Percentiles rank a stretch among this genome's conserved stretches.
Conservation (phyloP, 2,329 filamentous ascomycete genomes). For the Fusarium globosum region DNA sequence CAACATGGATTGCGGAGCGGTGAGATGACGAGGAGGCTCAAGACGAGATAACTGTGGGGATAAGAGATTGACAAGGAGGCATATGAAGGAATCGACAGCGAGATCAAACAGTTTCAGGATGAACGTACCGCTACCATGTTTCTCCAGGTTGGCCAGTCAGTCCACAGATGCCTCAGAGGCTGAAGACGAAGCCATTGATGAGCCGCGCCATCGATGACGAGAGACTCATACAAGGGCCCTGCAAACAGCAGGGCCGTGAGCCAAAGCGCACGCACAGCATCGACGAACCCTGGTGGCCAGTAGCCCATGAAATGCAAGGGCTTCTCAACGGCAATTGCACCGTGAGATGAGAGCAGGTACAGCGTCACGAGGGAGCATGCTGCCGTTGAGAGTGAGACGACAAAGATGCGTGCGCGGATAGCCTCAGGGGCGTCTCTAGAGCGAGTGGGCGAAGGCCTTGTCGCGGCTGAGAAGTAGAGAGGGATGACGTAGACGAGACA, state of each 20-base stretch:
- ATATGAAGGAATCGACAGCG: slow-evolving; percentile 28
- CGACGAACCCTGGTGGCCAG: slow-evolving; percentile 78
- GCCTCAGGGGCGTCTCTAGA: slow-evolving; percentile 90
- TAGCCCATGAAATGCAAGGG: slow-evolving; percentile 78
- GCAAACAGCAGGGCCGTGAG: slow-evolving; percentile 84
- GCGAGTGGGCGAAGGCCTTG: slow-evolving; percentile 80
- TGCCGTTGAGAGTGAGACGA: slow-evolving; percentile 80
- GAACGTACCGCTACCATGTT: slow-evolving; percentile 83
- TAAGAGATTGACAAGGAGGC: slow-evolving; percentile 20
- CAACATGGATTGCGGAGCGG: slow-evolving; percentile 34
- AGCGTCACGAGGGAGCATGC: slow-evolving; percentile 75
- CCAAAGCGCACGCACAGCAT: slow-evolving; percentile 71
- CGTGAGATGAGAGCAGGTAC: slow-evolving; percentile 66
- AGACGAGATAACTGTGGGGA: slow-evolving; percentile 35
- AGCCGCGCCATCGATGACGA: slow-evolving; percentile 79
- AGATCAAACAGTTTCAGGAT: slow-evolving; percentile 13
- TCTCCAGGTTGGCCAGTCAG: slow-evolving; percentile 84
- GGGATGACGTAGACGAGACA: slow-evolving; percentile 91
- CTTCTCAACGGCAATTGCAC: slow-evolving; percentile 59
- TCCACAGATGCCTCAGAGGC: slow-evolving; percentile 69
- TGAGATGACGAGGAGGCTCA: slow-evolving; percentile 34
- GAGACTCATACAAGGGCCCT: slow-evolving; percentile 84
- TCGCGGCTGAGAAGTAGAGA: slow-evolving; percentile 84
- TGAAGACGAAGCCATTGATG: slow-evolving; percentile 68
- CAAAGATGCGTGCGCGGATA: slow-evolving; percentile 85